Base-by-base conservation (phyloP, 2,329 filamentous ascomycete species). In the Neopestalotiopsis sp. region DNA sequence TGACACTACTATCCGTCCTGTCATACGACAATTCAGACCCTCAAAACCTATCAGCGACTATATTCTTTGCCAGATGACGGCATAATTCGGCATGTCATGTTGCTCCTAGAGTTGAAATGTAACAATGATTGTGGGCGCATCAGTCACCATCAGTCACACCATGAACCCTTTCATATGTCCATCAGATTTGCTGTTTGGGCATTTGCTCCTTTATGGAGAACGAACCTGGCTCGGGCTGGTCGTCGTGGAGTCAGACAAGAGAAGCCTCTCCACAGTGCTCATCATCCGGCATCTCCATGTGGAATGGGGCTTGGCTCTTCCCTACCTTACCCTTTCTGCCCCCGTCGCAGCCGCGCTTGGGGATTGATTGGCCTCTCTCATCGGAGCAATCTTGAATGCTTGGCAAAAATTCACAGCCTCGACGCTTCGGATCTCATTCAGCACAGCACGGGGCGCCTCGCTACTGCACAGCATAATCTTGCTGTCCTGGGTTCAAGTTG, bases 371-470 rank as follows among this genome's bases (percentile, higher is more conserved):
- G 61, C 10, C n/a, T 38, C 20, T 45, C 10, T 64, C 45, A 20
- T 34, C 20, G 28, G 30, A 38, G 38, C 32, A 30, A 24, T 59
- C 61, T 64, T 64, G 42, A 38, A 34, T 14, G 7, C 45, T 20
- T 52, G 17, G 6, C 34, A 38, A 38, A 38, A 38, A 38, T 64
- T 64, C 61, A 64, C 61, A 64, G 61, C 61, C 61, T 64, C 61
- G 28, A 64, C 40, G 61, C 61, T 28, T 64, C 61, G 30, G n/a
- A 30, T 59, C 57, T 52, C 45, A 52, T 52, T 49, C 42, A 13
- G 42, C 42, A 49, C 32, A 38, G 30, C 59, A 20, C 59, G 34
- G n/a, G 59, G 30, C 59, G 30, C 30, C 34, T 62, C 59, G 32
- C 59, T 62, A 40, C 32, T 62, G 59, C 59, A 59, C 57, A 13